These are phyloP conservation scores for Mycena rebaudengoi DNA, from an alignment of 768 basidiomycete species.

Conservation along the genomic window DNA sequence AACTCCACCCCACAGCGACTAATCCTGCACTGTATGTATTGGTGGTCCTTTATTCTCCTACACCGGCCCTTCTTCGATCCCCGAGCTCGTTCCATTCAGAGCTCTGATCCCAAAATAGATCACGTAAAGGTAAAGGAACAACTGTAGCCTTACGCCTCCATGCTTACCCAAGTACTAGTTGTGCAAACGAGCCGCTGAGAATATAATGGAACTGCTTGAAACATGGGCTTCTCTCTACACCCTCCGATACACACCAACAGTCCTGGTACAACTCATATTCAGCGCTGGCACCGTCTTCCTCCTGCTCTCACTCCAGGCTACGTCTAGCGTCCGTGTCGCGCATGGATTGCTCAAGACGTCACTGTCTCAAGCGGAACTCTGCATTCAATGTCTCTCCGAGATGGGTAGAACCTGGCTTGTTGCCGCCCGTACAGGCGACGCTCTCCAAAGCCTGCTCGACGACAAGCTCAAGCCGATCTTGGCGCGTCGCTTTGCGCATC, in stretches of 20 bases:
- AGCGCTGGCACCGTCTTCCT: slow-evolving; percentile 50
- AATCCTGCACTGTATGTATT: slow-evolving; percentile 45
- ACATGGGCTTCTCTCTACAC: slow-evolving; percentile 45
- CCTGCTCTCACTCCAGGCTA: slow-evolving; percentile 44
- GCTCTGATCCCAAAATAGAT: slow-evolving; percentile 15
- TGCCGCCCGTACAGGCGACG: too few relatives aligned
- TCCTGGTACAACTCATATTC: slow-evolving; percentile 46
- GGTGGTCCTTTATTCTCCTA: slow-evolving; percentile 47
- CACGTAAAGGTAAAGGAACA: slow-evolving; percentile 23
- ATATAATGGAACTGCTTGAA: slow-evolving; percentile 41
- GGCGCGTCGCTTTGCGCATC: too few relatives aligned
- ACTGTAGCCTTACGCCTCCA: neutral
- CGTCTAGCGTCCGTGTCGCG: slow-evolving; percentile 17
- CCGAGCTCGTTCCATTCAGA: neutral
- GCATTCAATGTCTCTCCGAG: slow-evolving; percentile 11
- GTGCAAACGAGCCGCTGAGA: slow-evolving; percentile 45
- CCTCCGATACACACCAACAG: slow-evolving; percentile 45
- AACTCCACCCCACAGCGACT: slow-evolving; percentile 38
- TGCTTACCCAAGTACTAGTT: slow-evolving; percentile 27
- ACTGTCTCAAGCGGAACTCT: slow-evolving; percentile 17
- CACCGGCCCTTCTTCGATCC: slow-evolving; percentile 42
- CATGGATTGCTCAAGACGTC: slow-evolving; percentile 20
- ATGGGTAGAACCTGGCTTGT: slow-evolving; percentile 13
- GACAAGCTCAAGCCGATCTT: too few relatives aligned
- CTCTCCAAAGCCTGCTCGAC: too few relatives aligned